Conservation (phyloP, 2,329 filamentous ascomycete genomes). For the Fusarium nygamai region DNA sequence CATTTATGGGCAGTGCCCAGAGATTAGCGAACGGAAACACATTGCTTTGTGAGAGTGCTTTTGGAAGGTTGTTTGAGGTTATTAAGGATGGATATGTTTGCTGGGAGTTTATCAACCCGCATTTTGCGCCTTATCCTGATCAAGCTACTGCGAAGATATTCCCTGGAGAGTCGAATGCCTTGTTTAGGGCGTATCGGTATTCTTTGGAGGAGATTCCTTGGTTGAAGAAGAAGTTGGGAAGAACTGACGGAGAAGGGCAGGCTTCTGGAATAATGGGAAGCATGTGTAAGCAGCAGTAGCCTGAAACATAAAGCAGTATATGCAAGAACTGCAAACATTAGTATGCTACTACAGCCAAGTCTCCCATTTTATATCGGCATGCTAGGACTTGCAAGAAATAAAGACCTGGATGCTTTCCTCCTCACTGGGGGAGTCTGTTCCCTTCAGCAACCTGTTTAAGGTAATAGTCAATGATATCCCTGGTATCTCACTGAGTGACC, state of each 20-base stretch:
- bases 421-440: no score
- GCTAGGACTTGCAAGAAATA: not conserved
- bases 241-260: not conserved
- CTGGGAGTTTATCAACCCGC: constrained; percentile 46
- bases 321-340: accelerated
- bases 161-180: constrained; percentile 44
- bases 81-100: constrained; percentile 41
- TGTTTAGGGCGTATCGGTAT: constrained; percentile 45
- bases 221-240: constrained; percentile 19
- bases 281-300: not conserved
- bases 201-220: constrained; percentile 43
- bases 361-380: not conserved
- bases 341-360: no score
- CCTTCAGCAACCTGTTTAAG: no score
- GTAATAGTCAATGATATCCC: accelerated
- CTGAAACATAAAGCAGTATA: not conserved
- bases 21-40: constrained; percentile 44
- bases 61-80: constrained; percentile 44
- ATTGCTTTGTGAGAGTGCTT: constrained; percentile 42
- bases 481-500: accelerated
- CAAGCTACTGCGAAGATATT: constrained; percentile 39
- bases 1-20: constrained; percentile 46
- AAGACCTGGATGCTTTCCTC: not conserved
- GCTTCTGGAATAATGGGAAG: not conserved
- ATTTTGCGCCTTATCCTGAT: constrained; percentile 42